Percentiles rank a stretch among this genome's conserved stretches.
Conservation (phyloP, 2,329 filamentous ascomycete genomes). For the Pestalotiopsis sp. region DNA sequence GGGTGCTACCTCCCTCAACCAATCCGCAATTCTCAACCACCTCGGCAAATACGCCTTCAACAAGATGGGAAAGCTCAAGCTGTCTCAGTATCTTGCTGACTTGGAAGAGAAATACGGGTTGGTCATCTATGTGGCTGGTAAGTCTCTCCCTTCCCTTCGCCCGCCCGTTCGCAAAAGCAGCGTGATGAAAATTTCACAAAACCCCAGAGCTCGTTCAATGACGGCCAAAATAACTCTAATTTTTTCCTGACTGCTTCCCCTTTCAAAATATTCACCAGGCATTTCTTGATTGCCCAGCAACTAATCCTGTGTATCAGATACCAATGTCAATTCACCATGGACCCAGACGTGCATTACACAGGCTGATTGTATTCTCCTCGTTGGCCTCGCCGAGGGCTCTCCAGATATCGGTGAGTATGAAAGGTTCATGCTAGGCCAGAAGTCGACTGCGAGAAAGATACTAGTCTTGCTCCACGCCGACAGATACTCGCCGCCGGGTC, state of each 20-base stretch:
- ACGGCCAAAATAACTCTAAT: constrained; percentile 64
- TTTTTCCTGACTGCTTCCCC: constrained; percentile 58
- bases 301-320: constrained; percentile 60
- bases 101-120: constrained; percentile 96
- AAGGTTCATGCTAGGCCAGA: constrained; percentile 92
- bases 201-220: constrained; percentile 52
- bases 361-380: constrained; percentile 91
- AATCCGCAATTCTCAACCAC: constrained; percentile 91
- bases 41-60: constrained; percentile 95
- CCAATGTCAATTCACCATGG: constrained; percentile 95
- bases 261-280: constrained; percentile 13
- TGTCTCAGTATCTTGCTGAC: constrained; percentile 94
- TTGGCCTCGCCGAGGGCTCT: constrained; percentile 87
- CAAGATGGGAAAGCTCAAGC: constrained; percentile 93
- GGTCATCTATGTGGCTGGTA: constrained; percentile 87
- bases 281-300: constrained; percentile 2
- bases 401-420: constrained; percentile 95
- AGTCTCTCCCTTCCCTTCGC: constrained; percentile 27
- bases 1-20: constrained; percentile 88
- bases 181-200: constrained; percentile 52
- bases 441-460: constrained; percentile 92
- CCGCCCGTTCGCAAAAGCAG: constrained; percentile 3
- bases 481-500: constrained; percentile 78
- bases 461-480: constrained; percentile 88
- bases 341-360: constrained; percentile 97